Evolutionary conservation across 2,329 filamentous ascomycete genomes (phyloP).

Genomic region (Paraconiothyrium brasiliense): DNA sequence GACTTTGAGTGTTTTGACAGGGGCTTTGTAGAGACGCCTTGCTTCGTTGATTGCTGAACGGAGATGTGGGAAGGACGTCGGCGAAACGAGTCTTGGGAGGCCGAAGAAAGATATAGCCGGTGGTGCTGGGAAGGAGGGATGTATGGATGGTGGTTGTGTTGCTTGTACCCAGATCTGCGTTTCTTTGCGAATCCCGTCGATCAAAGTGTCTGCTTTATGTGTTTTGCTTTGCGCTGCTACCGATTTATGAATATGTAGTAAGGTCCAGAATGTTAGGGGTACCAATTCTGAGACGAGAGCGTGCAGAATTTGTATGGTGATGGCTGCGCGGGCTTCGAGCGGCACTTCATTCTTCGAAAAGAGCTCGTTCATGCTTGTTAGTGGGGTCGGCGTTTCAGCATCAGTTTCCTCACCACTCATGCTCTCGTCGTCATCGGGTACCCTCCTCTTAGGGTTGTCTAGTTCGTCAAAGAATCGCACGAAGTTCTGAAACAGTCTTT

Average conservation of each 20-base stretch:
- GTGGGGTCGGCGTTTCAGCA: conserved; percentile 43
- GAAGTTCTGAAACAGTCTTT: conserved; percentile 40
- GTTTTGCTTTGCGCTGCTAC: conserved; percentile 22
- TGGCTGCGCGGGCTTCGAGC: conserved; percentile 38
- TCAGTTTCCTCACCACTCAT: conserved; percentile 45
- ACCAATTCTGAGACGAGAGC: conserved; percentile 39
- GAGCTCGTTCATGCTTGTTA: conserved; percentile 42
- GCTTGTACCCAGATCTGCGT: conserved; percentile 43
- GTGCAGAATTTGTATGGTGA: conserved; percentile 42
- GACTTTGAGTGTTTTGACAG: conserved; percentile 30
- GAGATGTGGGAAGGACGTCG: conserved; percentile 36
- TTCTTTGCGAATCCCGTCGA: conserved; percentile 39
- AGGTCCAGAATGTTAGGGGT: conserved; percentile 46
- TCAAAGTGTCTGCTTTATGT: conserved; percentile 23
- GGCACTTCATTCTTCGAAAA: conserved; percentile 41
- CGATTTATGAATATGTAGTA: conserved; percentile 39
- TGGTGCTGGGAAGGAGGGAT: conserved; percentile 47
- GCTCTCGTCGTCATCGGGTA: conserved; percentile 44
- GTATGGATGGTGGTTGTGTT: conserved; percentile 46
- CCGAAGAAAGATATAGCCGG: conserved; percentile 40
- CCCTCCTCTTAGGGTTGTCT: conserved; percentile 37
- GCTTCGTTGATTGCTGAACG: conserved; percentile 44
- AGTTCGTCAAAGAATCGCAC: conserved; percentile 39
- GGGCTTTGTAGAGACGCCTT: conserved; percentile 40
- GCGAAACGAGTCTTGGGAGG: conserved; percentile 18